phyloP scores from a whole-genome alignment of 257 asterid genomes.

The Capsicum pubescens region DNA sequence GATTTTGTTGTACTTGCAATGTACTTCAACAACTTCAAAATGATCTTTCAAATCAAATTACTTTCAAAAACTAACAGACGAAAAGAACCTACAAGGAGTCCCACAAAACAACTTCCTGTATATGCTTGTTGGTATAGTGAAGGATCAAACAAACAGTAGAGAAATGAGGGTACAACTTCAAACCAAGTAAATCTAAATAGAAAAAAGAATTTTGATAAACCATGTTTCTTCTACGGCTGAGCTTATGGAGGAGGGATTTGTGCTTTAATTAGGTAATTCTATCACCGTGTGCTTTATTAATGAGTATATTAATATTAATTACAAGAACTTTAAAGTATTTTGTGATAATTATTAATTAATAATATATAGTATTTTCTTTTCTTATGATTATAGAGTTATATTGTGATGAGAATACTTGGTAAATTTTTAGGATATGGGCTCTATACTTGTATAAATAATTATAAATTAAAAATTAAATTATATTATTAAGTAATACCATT shows the following conservation, averaged over 20 bases:
- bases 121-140: too few species aligned
- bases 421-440: too few species aligned
- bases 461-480: not conserved
- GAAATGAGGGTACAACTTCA: too few species aligned
- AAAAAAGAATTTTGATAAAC: too few species aligned
- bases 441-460: not conserved
- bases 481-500: not conserved
- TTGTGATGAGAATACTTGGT: not conserved
- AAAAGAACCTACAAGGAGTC: not conserved
- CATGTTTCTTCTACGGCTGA: too few species aligned
- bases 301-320: too few species aligned
- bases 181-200: too few species aligned
- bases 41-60: not conserved
- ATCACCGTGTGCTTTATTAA: too few species aligned
- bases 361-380: too few species aligned
- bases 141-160: too few species aligned
- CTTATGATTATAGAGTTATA: not conserved
- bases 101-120: not conserved
- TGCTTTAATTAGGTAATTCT: too few species aligned
- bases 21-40: not conserved
- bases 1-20: not conserved
- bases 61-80: not conserved
- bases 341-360: not conserved
- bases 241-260: too few species aligned
- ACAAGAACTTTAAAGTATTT: not conserved